Percentiles rank a stretch among this genome's conserved stretches.
Evolutionary conservation across 176 grass and related monocot genomes (phyloP).

Genomic region (Eleusine coracana): DNA sequence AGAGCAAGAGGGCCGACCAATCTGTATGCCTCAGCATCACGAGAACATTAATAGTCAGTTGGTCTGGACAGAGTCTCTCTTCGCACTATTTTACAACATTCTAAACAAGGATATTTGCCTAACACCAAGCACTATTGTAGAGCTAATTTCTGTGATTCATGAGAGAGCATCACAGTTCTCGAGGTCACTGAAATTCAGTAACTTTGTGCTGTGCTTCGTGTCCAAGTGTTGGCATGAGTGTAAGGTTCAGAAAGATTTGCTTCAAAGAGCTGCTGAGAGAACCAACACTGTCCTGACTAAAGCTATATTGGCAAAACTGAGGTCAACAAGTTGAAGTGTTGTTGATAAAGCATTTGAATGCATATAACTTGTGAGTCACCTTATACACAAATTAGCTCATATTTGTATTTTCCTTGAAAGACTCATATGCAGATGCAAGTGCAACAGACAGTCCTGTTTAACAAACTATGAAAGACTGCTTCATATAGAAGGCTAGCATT

Average conservation of each 20-base stretch:
- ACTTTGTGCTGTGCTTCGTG: conserved; percentile 69
- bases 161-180: conserved; percentile 54
- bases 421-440: neutral
- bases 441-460: neutral
- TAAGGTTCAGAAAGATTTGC: conserved; percentile 51
- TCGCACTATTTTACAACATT: conserved; percentile 70
- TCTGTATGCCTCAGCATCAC: conserved; percentile 66
- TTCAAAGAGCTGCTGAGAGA: conserved; percentile 62
- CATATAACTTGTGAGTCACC: neutral
- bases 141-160: conserved; percentile 62
- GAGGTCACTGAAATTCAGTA: conserved; percentile 76
- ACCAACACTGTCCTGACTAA: conserved; percentile 78
- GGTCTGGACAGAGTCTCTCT: conserved; percentile 77
- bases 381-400: conserved; percentile 25
- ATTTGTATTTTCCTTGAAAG: conserved; percentile 4
- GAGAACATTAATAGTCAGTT: conserved; percentile 44
- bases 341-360: conserved; percentile 6
- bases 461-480: conserved; percentile 14
- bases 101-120: conserved; percentile 70
- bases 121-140: conserved; percentile 50
- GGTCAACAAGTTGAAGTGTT: conserved; percentile 36
- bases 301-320: conserved; percentile 75
- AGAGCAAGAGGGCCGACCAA: conserved; percentile 31
- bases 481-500: neutral
- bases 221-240: conserved; percentile 53